A percentile compares a stretch with the other conserved stretches of the same genome.
Evolutionary conservation across 208 protist genomes (phyloP).

Genomic region (Leishmania tropica): DNA sequence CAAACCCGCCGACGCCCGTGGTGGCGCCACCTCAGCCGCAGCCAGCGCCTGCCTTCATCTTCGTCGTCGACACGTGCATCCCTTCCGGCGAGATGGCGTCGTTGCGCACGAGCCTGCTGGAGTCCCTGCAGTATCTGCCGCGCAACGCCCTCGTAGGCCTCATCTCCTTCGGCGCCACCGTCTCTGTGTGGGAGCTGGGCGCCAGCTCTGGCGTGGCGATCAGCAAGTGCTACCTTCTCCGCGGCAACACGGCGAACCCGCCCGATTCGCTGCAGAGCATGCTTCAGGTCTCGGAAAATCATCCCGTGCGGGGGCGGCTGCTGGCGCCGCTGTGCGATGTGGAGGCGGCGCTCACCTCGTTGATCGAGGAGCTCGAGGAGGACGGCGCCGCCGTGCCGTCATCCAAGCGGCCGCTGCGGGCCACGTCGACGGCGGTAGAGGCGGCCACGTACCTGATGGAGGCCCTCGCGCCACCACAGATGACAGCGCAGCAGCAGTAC

Average conservation of each 20-base stretch:
- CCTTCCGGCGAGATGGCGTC: constrained; percentile 89
- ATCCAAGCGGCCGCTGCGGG: constrained; percentile 61
- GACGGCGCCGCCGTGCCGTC: constrained; percentile 53
- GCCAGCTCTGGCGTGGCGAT: constrained; percentile 35
- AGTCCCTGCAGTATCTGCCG: constrained; percentile 95
- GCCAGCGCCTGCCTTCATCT: constrained; percentile 74
- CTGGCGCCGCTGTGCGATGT: constrained; percentile 95
- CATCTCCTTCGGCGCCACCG: constrained; percentile 96
- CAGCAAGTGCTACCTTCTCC: constrained; percentile 72
- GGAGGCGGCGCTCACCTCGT: constrained; percentile 51
- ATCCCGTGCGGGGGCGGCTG: constrained; percentile 88
- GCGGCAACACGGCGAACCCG: constrained; percentile 57
- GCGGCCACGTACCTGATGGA: constrained; percentile 70
- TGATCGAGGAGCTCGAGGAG: constrained; percentile 63
- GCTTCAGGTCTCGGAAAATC: constrained; percentile 57
- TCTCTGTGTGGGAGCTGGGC: constrained; percentile 85
- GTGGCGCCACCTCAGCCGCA: not conserved
- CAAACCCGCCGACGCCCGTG: constrained; percentile 12
- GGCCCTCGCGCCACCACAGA: constrained; percentile 34
- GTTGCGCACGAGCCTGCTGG: constrained; percentile 92
- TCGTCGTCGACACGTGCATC: constrained; percentile 97
- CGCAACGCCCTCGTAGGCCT: constrained; percentile 95
- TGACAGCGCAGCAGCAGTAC: constrained; percentile 13
- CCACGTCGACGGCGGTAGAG: constrained; percentile 75
- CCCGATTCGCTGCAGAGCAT: constrained; percentile 43